Evolutionary conservation across 2,329 filamentous ascomycete species (phyloP).

Genomic region (Graphium sp.): DNA sequence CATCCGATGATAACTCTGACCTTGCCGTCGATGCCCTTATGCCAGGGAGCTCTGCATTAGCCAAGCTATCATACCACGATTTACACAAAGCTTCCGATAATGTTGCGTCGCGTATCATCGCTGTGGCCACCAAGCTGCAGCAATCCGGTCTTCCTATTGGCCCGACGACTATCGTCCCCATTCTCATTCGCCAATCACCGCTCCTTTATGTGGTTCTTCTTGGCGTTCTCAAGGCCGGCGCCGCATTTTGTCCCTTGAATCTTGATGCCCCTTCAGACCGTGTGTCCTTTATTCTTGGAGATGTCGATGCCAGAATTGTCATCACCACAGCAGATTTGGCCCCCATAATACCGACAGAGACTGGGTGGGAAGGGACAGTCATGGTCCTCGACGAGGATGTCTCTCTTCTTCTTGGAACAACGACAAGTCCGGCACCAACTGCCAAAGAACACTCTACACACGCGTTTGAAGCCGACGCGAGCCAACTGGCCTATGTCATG

Average conservation of each 20-base stretch:
- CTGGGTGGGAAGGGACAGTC: conserved; percentile 7
- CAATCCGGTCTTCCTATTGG: not conserved
- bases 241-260: conserved; percentile 72
- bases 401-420: too few relatives aligned
- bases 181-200: conserved; percentile 62
- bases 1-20: conserved; percentile 12
- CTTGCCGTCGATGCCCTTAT: conserved; percentile 49
- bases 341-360: conserved; percentile 17
- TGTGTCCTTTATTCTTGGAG: conserved; percentile 63
- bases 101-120: conserved; percentile 33
- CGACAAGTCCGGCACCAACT: too few relatives aligned
- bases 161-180: conserved; percentile 40
- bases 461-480: conserved; percentile 14
- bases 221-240: conserved; percentile 65
- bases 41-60: conserved; percentile 23
- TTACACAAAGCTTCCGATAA: conserved; percentile 40
- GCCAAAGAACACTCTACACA: not conserved
- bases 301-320: conserved; percentile 54
- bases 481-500: conserved; percentile 82
- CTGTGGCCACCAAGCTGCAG: conserved; percentile 8
- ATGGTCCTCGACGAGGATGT: conserved; percentile 17
- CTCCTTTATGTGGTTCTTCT: conserved; percentile 64
- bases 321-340: conserved; percentile 40
- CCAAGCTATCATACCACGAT: conserved; percentile 40
- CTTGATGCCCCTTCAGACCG: conserved; percentile 63